phyloP scores from a whole-genome alignment of 2,329 filamentous ascomycete species.

The Sordariomycetes sp. region DNA sequence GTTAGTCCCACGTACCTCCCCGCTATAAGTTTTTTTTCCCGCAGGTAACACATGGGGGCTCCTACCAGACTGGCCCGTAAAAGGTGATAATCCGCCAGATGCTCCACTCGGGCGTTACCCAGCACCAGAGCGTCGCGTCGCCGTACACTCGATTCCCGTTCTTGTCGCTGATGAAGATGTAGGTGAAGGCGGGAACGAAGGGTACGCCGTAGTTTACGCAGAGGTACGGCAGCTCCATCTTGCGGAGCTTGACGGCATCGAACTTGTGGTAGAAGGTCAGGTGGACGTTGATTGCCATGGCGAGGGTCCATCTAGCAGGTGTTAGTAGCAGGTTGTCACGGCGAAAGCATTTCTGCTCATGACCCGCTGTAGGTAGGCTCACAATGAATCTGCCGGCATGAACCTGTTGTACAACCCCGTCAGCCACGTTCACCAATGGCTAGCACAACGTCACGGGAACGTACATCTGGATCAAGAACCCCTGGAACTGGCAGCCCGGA shows the following conservation, averaged over 20 bases:
- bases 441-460: constrained; percentile 12
- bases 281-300: constrained; percentile 71
- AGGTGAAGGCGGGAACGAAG: constrained; percentile 48
- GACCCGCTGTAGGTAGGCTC: background rate
- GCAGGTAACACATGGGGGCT: constrained; percentile 11
- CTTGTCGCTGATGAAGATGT: constrained; percentile 41
- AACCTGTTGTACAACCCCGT: background rate
- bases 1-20: background rate
- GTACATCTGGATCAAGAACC: constrained; percentile 71
- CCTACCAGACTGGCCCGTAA: constrained; percentile 48
- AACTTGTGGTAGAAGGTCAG: constrained; percentile 63
- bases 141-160: constrained; percentile 48
- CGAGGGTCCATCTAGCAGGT: constrained; percentile 51
- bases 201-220: constrained; percentile 56
- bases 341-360: no score
- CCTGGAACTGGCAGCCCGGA: constrained; percentile 58
- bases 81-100: constrained; percentile 56
- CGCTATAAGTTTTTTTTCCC: background rate
- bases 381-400: background rate
- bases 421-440: background rate
- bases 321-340: background rate
- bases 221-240: constrained; percentile 55
- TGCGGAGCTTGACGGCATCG: constrained; percentile 44
- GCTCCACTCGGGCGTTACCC: constrained; percentile 51
- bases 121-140: constrained; percentile 66